phyloP scores from a whole-genome alignment of 2,329 filamentous ascomycete species.

The Stachybotrys elegans region DNA sequence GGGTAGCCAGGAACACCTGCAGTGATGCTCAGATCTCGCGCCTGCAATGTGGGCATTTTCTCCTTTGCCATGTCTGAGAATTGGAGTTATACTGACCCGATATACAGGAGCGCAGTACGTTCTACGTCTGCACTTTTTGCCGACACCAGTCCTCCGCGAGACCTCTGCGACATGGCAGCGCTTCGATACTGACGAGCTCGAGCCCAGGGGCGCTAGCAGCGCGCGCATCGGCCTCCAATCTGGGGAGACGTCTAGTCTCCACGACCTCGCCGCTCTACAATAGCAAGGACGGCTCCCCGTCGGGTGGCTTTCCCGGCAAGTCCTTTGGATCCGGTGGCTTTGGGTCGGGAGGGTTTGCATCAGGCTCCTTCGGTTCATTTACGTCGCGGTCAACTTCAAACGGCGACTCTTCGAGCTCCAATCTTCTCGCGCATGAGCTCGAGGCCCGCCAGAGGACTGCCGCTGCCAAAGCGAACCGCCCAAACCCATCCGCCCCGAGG shows the following conservation, averaged over 20 bases:
- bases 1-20: no score
- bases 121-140: conserved; percentile 37
- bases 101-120: conserved; percentile 28
- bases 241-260: conserved; percentile 20
- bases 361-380: conserved; percentile 16
- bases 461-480: conserved; percentile 3
- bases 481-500: background rate
- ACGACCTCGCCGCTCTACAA: conserved; percentile 19
- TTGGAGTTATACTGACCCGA: no score
- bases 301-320: conserved; percentile 17
- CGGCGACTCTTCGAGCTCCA: no score
- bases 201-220: no score
- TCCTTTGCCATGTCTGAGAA: no score
- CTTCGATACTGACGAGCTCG: background rate
- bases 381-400: conserved; percentile 7
- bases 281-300: no score
- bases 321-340: conserved; percentile 14
- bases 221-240: no score
- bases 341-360: conserved; percentile 12
- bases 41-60: no score
- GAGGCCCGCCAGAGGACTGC: conserved; percentile 26
- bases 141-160: conserved; percentile 22
- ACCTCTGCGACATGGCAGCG: conserved; percentile 1
- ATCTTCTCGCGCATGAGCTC: conserved; percentile 34
- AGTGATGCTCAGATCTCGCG: no score